Evolutionary conservation across 345 rosid genomes (phyloP), one percentile per base, ranked within the genome.

Genomic region (Sisymbrium irio): DNA sequence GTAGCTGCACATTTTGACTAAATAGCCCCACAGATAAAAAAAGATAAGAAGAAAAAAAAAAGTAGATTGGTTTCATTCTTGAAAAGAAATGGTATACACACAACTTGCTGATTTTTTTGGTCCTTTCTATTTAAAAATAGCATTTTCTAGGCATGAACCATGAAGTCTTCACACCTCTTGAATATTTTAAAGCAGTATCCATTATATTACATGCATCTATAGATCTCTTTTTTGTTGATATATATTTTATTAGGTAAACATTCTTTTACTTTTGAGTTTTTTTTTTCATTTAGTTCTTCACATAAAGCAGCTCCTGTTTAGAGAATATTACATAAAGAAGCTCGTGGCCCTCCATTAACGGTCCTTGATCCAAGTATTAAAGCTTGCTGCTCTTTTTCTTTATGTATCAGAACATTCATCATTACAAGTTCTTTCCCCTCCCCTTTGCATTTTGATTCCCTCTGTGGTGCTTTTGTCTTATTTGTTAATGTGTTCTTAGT

Each of bases 331-430:
- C 75, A 62, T 39, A 73, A 60, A 74, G 55, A 45, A 63, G 70
- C 27, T 59, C 41, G 55, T 67, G 70, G 59, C 70, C 70, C 77
- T 71, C 72, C 80, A 74, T 77, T 67, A 67, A 78, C 78, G 63
- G 76, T 64, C 88, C 86, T 87, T 79, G 85, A 78, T 82, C 80
- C 51, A 80, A 73, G 88, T 69, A 83, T 81, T 79, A 84, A 83
- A 85, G 83, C 78, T 30, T 67, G 73, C n/a, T 62, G 22, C 79
- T 74, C 82, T 78, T 71, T 66, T 45, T 67, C 82, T 77, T 55
- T 69, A 44, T 76, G 37, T 28, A 56, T 41, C 11, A 1, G 1
- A 67, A 7, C 58, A 18, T 69, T 69, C 75, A 77, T 77, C 54
- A 77, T 77, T 40, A 27, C 71, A 15, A 51, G 5, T 18, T 61